phyloP scores from a whole-genome alignment of 371 early-diverging fungal genomes.

The Mortierella sp. region DNA sequence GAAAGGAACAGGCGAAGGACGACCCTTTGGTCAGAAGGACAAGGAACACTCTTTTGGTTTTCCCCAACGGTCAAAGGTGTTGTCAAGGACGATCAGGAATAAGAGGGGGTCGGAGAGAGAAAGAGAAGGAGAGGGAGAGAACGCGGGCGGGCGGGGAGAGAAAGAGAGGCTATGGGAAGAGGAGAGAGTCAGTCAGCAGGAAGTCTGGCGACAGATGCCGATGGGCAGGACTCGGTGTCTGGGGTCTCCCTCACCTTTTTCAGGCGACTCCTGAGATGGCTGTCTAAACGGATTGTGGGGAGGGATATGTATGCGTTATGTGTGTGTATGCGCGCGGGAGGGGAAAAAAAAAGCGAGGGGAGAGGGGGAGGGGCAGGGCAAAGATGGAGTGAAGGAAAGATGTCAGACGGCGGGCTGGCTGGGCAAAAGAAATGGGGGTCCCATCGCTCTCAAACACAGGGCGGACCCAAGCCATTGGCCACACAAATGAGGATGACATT shows the following conservation, averaged over 20 bases:
- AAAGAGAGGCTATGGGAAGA: background rate
- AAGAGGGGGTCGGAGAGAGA: background rate
- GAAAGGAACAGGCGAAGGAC: background rate
- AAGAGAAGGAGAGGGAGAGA: constrained; percentile 4
- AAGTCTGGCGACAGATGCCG: too few species aligned
- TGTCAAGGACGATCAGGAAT: too few species aligned
- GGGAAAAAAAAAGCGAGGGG: constrained; percentile 3
- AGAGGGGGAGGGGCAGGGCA: background rate
- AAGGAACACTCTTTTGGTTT: too few species aligned
- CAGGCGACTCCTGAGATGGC: too few species aligned
- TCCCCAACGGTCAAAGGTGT: too few species aligned
- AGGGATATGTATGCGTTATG: too few species aligned
- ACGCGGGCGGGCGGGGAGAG: constrained; percentile 7
- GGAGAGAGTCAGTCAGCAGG: too few species aligned
- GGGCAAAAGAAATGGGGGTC: background rate
- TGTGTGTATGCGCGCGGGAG: constrained; percentile 5
- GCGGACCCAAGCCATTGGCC: constrained; percentile 6
- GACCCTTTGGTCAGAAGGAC: too few species aligned
- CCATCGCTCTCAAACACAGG: constrained; percentile 26
- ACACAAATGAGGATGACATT: constrained; percentile 7
- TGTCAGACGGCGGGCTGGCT: too few species aligned
- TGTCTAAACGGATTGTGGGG: too few species aligned
- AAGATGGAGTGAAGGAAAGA: background rate
- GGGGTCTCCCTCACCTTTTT: too few species aligned
- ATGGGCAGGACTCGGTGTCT: too few species aligned